These are phyloP conservation scores for Apiotrichum montevideense DNA, from an alignment of 1,284 basidiomycete species.

Conservation along the genomic window DNA sequence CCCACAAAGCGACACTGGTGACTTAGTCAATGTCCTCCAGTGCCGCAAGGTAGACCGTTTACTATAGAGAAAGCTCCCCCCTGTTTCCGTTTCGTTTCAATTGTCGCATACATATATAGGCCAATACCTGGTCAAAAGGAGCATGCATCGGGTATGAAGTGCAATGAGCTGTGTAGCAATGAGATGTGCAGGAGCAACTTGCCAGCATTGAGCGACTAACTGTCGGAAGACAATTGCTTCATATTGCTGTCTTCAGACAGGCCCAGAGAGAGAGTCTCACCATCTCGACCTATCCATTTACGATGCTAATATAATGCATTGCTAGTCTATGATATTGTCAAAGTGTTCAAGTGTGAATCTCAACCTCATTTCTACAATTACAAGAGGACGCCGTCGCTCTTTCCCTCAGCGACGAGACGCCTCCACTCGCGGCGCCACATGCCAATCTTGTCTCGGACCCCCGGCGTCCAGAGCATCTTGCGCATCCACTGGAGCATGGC, in stretches of 20 bases:
- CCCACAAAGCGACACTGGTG: not conserved
- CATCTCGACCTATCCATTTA: too few species aligned
- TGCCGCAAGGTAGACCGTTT: conserved; percentile 1
- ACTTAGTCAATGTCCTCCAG: too few species aligned
- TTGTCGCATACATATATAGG: conserved; percentile 15
- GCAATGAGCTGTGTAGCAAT: not conserved
- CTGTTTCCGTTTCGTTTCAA: conserved; percentile 6
- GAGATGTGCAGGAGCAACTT: too few species aligned
- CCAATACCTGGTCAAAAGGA: conserved; percentile 8
- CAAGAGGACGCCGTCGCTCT: conserved; percentile 29
- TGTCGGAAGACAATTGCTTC: too few species aligned
- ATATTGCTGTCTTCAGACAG: too few species aligned
- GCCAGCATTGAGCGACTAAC: too few species aligned
- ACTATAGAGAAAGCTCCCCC: conserved; percentile 8
- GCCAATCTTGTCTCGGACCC: conserved; percentile 61
- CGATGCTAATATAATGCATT: not conserved
- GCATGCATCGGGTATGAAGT: conserved; percentile 13
- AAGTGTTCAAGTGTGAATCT: not conserved
- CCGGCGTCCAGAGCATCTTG: conserved; percentile 63
- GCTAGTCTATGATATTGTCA: not conserved
- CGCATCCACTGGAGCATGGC: conserved; percentile 71
- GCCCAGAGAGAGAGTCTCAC: too few species aligned
- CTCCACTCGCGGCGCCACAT: conserved; percentile 48
- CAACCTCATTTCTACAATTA: not conserved
- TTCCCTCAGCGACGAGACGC: conserved; percentile 27